phyloP scores from a whole-genome alignment of 2,329 filamentous ascomycete genomes.

The Pseudogymnoascus sp. region DNA sequence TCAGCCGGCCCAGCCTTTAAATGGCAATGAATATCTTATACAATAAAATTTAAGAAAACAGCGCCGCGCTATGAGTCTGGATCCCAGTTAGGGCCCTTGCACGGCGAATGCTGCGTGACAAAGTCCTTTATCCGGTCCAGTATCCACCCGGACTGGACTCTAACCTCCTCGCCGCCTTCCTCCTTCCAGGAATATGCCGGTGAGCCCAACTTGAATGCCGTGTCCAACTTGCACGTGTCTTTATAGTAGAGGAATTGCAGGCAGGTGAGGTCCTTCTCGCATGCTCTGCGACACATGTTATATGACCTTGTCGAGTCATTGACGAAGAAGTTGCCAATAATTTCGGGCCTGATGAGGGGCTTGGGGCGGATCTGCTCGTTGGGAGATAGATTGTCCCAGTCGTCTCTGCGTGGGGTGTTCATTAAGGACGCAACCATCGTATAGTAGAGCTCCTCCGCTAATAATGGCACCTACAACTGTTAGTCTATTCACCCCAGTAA shows the following conservation, averaged over 20 bases:
- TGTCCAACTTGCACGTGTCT: constrained; percentile 12
- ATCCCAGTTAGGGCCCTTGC: background rate
- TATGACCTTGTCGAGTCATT: constrained; percentile 17
- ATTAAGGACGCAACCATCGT: constrained; percentile 40
- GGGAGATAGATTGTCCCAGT: constrained; percentile 47
- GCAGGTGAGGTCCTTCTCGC: constrained; percentile 30
- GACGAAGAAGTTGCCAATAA: constrained; percentile 22
- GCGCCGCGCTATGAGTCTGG: background rate
- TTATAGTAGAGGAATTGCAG: constrained; percentile 30
- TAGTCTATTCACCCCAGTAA: constrained; percentile 24
- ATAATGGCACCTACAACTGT: constrained; percentile 32
- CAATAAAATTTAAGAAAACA: background rate
- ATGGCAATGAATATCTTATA: background rate
- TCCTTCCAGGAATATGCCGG: constrained; percentile 13
- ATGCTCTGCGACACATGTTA: constrained; percentile 42
- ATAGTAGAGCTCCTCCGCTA: constrained; percentile 42
- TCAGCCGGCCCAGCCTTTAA: background rate
- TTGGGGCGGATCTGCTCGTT: constrained; percentile 38
- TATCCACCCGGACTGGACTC: constrained; percentile 12
- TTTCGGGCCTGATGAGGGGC: constrained; percentile 36
- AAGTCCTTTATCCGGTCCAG: constrained; percentile 8
- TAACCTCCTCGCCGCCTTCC: constrained; percentile 9
- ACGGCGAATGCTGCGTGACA: background rate
- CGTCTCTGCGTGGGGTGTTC: constrained; percentile 30
- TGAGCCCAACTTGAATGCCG: constrained; percentile 9